A percentile compares a stretch with the other conserved stretches of the same genome.
phyloP scores from a whole-genome alignment of 371 early-diverging fungal species.

The Rhizopus stolonifer region DNA sequence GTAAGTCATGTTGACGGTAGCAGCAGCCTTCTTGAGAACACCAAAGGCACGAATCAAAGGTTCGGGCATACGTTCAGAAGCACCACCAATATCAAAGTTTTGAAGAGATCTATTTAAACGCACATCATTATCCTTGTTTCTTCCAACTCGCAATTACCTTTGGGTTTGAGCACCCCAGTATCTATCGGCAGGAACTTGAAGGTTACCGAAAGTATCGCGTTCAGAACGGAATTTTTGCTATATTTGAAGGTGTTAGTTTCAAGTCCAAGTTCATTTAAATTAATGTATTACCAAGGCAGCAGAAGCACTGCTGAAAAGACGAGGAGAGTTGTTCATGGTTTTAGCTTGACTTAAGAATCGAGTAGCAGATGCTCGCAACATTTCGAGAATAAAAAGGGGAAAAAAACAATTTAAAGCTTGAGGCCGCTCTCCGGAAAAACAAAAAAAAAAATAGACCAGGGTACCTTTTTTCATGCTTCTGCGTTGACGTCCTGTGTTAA shows the following conservation, averaged over 20 bases:
- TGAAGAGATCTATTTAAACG: constrained; percentile 69
- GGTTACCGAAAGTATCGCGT: constrained; percentile 85
- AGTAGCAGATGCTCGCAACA: constrained; percentile 24
- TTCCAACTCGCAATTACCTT: constrained; percentile 46
- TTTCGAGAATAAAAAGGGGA: constrained; percentile 4
- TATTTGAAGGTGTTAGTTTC: neutral
- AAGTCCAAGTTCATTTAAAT: neutral
- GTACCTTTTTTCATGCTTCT: constrained; percentile 2
- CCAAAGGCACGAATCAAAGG: constrained; percentile 85
- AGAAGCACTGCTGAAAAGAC: constrained; percentile 33
- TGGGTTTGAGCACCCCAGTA: constrained; percentile 94
- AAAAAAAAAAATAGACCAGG: constrained; percentile 2
- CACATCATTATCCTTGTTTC: neutral
- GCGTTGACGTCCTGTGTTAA: neutral
- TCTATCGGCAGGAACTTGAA: constrained; percentile 81
- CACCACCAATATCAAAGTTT: constrained; percentile 88
- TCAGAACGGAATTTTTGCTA: constrained; percentile 67
- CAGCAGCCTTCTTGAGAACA: constrained; percentile 86
- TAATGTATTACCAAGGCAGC: constrained; percentile 25
- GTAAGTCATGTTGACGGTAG: constrained; percentile 78
- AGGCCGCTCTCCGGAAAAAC: neutral
- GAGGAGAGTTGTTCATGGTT: constrained; percentile 17
- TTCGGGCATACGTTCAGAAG: constrained; percentile 80
- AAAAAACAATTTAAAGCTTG: constrained; percentile 16
- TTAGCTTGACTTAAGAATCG: constrained; percentile 20